Percentiles rank a stretch among this genome's conserved stretches.
phyloP scores from a whole-genome alignment of 2,329 filamentous ascomycete species.

The Thyridium curvatum region DNA sequence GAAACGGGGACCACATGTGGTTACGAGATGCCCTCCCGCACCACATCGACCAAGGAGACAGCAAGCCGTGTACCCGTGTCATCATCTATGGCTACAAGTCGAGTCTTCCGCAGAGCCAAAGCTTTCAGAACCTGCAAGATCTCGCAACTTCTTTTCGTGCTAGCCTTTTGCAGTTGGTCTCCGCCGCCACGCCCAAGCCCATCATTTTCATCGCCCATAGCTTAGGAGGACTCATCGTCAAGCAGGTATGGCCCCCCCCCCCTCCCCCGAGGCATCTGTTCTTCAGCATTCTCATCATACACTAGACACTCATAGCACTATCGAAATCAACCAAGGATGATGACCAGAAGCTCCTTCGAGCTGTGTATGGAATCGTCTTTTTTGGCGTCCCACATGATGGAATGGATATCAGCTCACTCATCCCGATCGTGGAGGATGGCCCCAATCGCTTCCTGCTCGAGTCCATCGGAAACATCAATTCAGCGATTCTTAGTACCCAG shows the following conservation, averaged over 20 bases:
- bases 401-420: slow-evolving; percentile 25
- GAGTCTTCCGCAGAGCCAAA: slow-evolving; percentile 10
- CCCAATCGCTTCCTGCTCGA: no score
- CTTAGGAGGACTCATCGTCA: slow-evolving; percentile 30
- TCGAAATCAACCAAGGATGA: slow-evolving; percentile 20
- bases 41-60: slow-evolving; percentile 7
- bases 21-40: slow-evolving; percentile 17
- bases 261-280: no score
- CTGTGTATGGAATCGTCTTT: slow-evolving; percentile 22
- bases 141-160: no score
- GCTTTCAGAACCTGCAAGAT: no score
- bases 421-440: slow-evolving; percentile 10
- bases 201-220: slow-evolving; percentile 31
- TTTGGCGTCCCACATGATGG: slow-evolving; percentile 31
- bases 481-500: no score
- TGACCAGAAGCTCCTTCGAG: slow-evolving; percentile 18
- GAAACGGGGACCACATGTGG: slow-evolving; percentile 17
- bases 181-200: no score
- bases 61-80: slow-evolving; percentile 10
- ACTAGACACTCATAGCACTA: slow-evolving; percentile 22
- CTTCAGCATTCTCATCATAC: no score
- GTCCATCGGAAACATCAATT: no score
- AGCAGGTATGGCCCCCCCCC: slow-evolving; percentile 12
- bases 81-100: slow-evolving; percentile 20
- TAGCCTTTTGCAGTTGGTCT: no score